Percentiles rank a stretch among this genome's conserved stretches.
Evolutionary conservation across 2,329 filamentous ascomycete genomes (phyloP).

Genomic region (Stagonosporopsis cucurbitacearum): DNA sequence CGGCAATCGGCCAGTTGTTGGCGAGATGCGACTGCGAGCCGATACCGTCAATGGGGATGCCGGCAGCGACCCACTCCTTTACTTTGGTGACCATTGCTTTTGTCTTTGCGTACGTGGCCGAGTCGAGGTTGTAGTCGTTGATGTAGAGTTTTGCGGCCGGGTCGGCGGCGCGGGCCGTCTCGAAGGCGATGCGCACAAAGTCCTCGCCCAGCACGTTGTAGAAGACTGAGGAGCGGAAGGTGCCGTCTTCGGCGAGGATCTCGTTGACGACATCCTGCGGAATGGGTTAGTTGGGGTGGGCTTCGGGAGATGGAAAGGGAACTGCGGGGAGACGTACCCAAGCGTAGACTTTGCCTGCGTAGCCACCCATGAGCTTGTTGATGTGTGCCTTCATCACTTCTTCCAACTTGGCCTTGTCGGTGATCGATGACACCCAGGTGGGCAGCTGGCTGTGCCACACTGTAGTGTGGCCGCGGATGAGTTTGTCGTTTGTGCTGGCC

Average conservation of each 20-base stretch:
- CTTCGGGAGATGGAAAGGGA: background rate
- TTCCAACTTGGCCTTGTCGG: slow-evolving; percentile 60
- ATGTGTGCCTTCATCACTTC: slow-evolving; percentile 67
- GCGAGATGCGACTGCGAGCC: slow-evolving; percentile 65
- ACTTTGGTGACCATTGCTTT: slow-evolving; percentile 64
- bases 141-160: slow-evolving; percentile 74
- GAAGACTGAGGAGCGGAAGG: slow-evolving; percentile 67
- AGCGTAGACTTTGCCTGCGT: slow-evolving; percentile 68
- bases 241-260: slow-evolving; percentile 60
- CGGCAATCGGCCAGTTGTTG: slow-evolving; percentile 52
- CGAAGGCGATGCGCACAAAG: slow-evolving; percentile 74
- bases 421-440: slow-evolving; percentile 65
- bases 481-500: slow-evolving; percentile 16
- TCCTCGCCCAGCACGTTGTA: slow-evolving; percentile 71
- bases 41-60: slow-evolving; percentile 70
- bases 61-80: slow-evolving; percentile 66
- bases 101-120: slow-evolving; percentile 64
- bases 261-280: slow-evolving; percentile 28
- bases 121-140: slow-evolving; percentile 73
- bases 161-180: slow-evolving; percentile 70
- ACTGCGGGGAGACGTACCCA: slow-evolving; percentile 54
- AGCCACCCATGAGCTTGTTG: slow-evolving; percentile 62
- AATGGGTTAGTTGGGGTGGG: background rate
- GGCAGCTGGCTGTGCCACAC: slow-evolving; percentile 59
- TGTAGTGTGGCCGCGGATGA: slow-evolving; percentile 21